phyloP scores from a whole-genome alignment of 2,329 filamentous ascomycete species.

The Penicillium freii region DNA sequence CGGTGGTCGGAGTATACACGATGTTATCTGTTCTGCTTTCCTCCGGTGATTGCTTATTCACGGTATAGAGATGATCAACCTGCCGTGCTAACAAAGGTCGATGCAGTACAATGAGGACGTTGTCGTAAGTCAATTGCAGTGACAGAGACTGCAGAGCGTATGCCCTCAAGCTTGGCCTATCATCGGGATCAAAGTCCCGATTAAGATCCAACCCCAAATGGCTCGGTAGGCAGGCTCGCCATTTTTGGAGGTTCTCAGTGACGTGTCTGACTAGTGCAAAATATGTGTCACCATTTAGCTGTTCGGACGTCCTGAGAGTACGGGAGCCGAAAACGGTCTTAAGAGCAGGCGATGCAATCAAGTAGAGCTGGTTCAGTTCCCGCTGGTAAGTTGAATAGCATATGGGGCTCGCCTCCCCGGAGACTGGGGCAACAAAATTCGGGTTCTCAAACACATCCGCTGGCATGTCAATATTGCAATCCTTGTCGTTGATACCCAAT shows the following conservation, averaged over 20 bases:
- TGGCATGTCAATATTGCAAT: conserved; percentile 39
- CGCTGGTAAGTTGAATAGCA: conserved; percentile 27
- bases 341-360: conserved; percentile 25
- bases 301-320: conserved; percentile 17
- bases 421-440: conserved; percentile 19
- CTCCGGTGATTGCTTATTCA: neutral
- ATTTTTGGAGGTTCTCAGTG: conserved; percentile 21
- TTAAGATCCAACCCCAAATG: conserved; percentile 21
- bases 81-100: conserved; percentile 43
- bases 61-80: conserved; percentile 29
- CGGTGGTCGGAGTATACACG: neutral
- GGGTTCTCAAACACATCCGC: conserved; percentile 34
- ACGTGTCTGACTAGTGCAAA: conserved; percentile 17
- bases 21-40: neutral
- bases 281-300: conserved; percentile 20
- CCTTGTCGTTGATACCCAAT: conserved; percentile 44
- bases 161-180: conserved; percentile 12
- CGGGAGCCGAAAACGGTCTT: conserved; percentile 28
- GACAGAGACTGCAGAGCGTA: conserved; percentile 42
- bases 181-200: conserved; percentile 14
- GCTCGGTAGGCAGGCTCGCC: conserved; percentile 16
- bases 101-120: conserved; percentile 44
- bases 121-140: conserved; percentile 47
- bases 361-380: conserved; percentile 26
- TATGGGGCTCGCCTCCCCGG: conserved; percentile 7